Conservation (phyloP, 495 filamentous ascomycete genomes). For the Rhypophila decipiens region DNA sequence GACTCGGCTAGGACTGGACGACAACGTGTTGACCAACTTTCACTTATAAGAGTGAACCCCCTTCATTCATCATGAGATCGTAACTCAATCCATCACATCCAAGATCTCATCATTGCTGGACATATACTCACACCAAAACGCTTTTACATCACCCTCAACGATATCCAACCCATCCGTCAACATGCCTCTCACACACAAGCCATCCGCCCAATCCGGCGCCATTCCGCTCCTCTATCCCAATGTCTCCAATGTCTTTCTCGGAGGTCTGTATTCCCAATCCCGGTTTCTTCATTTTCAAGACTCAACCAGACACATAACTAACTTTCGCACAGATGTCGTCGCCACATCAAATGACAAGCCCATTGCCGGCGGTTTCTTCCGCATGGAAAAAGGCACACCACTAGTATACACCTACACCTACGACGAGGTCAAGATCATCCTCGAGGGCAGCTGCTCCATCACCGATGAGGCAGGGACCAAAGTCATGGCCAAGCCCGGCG, state of each 20-base stretch:
- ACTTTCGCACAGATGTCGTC: background rate
- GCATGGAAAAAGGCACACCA: conserved; percentile 4
- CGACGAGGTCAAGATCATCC: conserved; percentile 54
- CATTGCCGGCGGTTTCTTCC: conserved; percentile 4
- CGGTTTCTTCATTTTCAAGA: background rate
- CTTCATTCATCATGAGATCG: too few species aligned
- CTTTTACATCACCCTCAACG: too few species aligned
- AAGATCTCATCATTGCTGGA: too few species aligned
- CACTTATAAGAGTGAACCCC: too few species aligned
- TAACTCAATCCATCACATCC: too few species aligned
- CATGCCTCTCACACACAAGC: conserved; percentile 6
- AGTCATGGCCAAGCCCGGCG: conserved; percentile 60
- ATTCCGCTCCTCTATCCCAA: background rate
- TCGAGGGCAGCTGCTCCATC: conserved; percentile 72
- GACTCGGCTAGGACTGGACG: too few species aligned
- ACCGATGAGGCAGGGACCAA: conserved; percentile 60
- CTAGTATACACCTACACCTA: conserved; percentile 3
- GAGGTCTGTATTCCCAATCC: background rate
- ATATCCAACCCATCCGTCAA: too few species aligned
- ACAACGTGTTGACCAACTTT: too few species aligned
- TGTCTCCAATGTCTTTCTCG: conserved; percentile 1
- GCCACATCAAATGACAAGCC: background rate
- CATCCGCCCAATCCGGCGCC: background rate
- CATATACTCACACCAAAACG: too few species aligned
- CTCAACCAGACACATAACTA: background rate